A percentile compares a stretch with the other conserved stretches of the same genome.
These are phyloP conservation scores for Parachaetomium inaequale DNA, from an alignment of 495 filamentous ascomycete species.

Conservation along the genomic window DNA sequence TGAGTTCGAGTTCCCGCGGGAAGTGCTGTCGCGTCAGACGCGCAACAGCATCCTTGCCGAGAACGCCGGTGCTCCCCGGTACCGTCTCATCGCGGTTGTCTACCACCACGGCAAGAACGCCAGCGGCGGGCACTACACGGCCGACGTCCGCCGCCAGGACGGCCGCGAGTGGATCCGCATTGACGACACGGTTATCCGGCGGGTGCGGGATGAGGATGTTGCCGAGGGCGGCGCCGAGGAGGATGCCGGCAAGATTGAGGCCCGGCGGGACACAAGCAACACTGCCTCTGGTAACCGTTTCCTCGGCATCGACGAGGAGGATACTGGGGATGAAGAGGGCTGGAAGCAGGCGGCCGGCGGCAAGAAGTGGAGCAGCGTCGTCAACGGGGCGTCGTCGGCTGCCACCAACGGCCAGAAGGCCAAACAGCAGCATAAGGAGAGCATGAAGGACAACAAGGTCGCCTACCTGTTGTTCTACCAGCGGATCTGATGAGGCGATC, in stretches of 20 bases:
- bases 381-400: slow-evolving; percentile 52
- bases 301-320: slow-evolving; percentile 63
- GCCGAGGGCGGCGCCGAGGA: slow-evolving; percentile 81
- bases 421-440: slow-evolving; percentile 62
- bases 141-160: slow-evolving; percentile 91
- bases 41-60: slow-evolving; percentile 61
- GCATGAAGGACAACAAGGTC: slow-evolving; percentile 87
- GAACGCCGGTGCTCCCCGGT: slow-evolving; percentile 64
- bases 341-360: slow-evolving; percentile 81
- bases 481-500: slow-evolving; percentile 51
- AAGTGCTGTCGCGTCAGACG: slow-evolving; percentile 77
- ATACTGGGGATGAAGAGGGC: slow-evolving; percentile 64
- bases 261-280: slow-evolving; percentile 39
- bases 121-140: slow-evolving; percentile 93
- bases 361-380: slow-evolving; percentile 62
- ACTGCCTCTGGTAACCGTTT: slow-evolving; percentile 56
- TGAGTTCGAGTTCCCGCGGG: slow-evolving; percentile 88
- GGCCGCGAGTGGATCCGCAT: slow-evolving; percentile 91
- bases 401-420: slow-evolving; percentile 49
- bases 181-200: slow-evolving; percentile 87
- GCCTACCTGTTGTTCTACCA: slow-evolving; percentile 97
- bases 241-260: slow-evolving; percentile 59
- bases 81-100: slow-evolving; percentile 84
- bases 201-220: slow-evolving; percentile 84
- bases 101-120: slow-evolving; percentile 98